Evolutionary conservation across 495 filamentous ascomycete genomes (phyloP), one percentile per base, ranked within the genome.

Genomic region (Aspergillus egyptiacus): DNA sequence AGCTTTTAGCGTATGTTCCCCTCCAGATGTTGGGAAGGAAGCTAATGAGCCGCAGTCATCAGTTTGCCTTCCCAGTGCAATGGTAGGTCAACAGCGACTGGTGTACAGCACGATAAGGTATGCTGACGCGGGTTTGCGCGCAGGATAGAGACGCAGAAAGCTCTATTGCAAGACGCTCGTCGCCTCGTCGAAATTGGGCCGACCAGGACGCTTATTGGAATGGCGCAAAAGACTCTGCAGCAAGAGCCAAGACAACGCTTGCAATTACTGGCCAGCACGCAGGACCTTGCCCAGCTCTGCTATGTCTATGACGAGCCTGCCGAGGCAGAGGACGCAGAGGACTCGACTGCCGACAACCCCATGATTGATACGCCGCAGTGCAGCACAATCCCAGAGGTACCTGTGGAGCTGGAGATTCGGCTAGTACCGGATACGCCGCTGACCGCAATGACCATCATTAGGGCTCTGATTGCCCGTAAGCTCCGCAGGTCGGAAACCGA

Each of bases 211-310:
- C 79, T 97, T 15, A 87, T 91, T 57, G 89, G 85, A 36, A 96
- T 96, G 93, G 91, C 91, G 37, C 93, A 89, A 70, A 78, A 90
- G 54, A 96, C 91, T 17, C 74, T 96, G 87, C 39, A 85, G 87
- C 58, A 96, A 96, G 68, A 96, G 95, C 69, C 90, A 96, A 96
- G 69, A 89, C 93, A 20, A 90, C 90, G 20, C 87, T 86, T 60
- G 91, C 88, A 0, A 79, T 95, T 13, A 87, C 95, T 64, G 80
- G 93, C 56, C 88, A 96, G 87, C 87, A n/a, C 95, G 94, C 66
- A 90, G 96, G 66, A 96, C 96, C 56, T 96, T 96, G 74, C 96
- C 95, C 66, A 89, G 94, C 66, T 86, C 93, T 32, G 91, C 32
- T 45, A 28, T 36, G 37, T 38, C 22, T 25, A 9, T 15, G 33